Conservation (phyloP, 2,329 filamentous ascomycete species). For the Fusarium hostae region DNA sequence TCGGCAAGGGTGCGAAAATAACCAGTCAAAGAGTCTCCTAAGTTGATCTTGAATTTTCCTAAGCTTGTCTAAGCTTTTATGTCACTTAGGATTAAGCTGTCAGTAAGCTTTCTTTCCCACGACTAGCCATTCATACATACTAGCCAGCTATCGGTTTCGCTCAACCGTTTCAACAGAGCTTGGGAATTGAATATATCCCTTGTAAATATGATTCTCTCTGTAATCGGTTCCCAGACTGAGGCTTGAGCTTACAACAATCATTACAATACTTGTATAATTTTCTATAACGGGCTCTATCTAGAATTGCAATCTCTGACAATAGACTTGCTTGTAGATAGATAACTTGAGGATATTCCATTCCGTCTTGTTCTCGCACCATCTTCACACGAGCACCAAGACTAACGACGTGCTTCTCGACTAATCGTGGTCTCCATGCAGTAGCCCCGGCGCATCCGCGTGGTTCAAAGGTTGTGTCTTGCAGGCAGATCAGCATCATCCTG, state of each 20-base stretch:
- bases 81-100: not conserved
- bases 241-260: not conserved
- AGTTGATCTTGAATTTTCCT: not conserved
- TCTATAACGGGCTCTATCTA: not conserved
- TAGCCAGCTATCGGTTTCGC: conserved; percentile 4
- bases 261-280: not conserved
- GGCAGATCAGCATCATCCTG: conserved; percentile 19
- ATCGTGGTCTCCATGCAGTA: conserved; percentile 39
- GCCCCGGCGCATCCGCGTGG: conserved; percentile 41
- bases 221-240: too few relatives aligned
- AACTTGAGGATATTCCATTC: not conserved
- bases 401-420: conserved; percentile 35
- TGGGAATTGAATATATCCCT: not conserved
- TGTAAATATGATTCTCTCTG: not conserved
- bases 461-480: conserved; percentile 41
- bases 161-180: not conserved
- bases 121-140: not conserved
- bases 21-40: not conserved
- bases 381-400: conserved; percentile 8
- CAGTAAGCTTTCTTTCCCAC: not conserved
- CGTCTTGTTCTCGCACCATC: not conserved
- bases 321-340: not conserved
- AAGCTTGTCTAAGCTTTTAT: not conserved
- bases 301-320: not conserved
- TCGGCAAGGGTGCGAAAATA: not conserved